These are phyloP conservation scores for Colletotrichum orchidophilum DNA, from an alignment of 2,329 filamentous ascomycete genomes.

Conservation along the genomic window DNA sequence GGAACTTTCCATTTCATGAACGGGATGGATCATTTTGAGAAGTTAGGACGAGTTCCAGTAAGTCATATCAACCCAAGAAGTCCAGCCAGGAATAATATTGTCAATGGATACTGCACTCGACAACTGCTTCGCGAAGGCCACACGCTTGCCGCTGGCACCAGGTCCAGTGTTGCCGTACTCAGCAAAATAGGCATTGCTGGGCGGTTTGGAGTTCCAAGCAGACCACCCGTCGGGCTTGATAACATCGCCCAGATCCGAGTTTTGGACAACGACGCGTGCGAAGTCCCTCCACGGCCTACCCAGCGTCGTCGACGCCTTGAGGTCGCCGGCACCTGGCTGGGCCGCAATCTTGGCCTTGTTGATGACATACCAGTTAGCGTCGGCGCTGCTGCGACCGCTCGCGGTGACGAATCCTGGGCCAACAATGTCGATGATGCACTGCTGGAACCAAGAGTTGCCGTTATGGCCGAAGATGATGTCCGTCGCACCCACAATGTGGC, in stretches of 20 bases:
- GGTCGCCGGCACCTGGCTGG: conserved; percentile 47
- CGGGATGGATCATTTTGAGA: no score
- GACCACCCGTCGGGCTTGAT: conserved; percentile 69
- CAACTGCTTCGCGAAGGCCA: conserved; percentile 51
- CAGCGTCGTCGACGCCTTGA: conserved; percentile 53
- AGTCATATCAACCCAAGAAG: conserved; percentile 25
- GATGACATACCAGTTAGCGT: conserved; percentile 56
- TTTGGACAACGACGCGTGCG: conserved; percentile 58
- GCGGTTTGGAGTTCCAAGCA: conserved; percentile 61
- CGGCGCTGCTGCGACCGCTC: conserved; percentile 51
- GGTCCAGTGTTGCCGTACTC: conserved; percentile 69
- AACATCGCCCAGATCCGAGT: conserved; percentile 60
- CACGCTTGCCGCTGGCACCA: conserved; percentile 63
- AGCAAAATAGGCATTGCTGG: conserved; percentile 62
- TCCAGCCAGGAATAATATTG: conserved; percentile 12
- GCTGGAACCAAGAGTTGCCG: conserved; percentile 55
- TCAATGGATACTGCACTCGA: conserved; percentile 45
- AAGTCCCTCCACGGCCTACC: conserved; percentile 59
- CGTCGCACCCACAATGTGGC: conserved; percentile 56
- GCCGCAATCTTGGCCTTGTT: conserved; percentile 53
- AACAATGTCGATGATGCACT: conserved; percentile 47
- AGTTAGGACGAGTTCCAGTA: conserved; percentile 27
- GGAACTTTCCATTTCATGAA: no score
- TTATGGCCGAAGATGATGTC: conserved; percentile 60
- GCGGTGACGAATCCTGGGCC: conserved; percentile 54